phyloP scores from a whole-genome alignment of 2,329 filamentous ascomycete genomes.

The Microdochium trichocladiopsis region DNA sequence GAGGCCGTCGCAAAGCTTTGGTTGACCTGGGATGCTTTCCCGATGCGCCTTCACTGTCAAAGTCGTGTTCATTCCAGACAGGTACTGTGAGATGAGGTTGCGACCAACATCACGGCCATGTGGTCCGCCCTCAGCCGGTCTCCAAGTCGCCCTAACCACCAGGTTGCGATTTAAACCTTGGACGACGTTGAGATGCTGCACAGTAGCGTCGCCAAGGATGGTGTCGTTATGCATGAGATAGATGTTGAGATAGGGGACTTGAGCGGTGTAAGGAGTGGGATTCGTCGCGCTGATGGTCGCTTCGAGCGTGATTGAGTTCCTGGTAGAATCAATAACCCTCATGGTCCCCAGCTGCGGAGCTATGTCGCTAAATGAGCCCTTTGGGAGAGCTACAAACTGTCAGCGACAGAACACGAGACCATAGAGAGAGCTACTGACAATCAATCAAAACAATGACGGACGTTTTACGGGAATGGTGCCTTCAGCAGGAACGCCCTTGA shows the following conservation, averaged over 20 bases:
- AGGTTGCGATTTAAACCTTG: constrained; percentile 69
- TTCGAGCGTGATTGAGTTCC: constrained; percentile 62
- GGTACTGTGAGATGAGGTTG: constrained; percentile 74
- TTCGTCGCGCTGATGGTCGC: constrained; percentile 81
- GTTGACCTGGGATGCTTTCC: constrained; percentile 66
- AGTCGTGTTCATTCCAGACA: constrained; percentile 82
- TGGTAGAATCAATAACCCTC: constrained; percentile 64
- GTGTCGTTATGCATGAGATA: constrained; percentile 68
- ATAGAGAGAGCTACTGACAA: constrained; percentile 22
- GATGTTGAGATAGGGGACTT: constrained; percentile 73
- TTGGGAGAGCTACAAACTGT: constrained; percentile 47
- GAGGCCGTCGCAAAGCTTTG: constrained; percentile 64
- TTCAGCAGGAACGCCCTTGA: constrained; percentile 79
- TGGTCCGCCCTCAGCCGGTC: constrained; percentile 60
- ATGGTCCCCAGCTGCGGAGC: constrained; percentile 64
- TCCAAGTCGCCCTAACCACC: constrained; percentile 64
- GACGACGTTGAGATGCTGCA: constrained; percentile 53
- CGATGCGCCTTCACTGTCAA: constrained; percentile 67
- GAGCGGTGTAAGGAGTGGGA: constrained; percentile 78
- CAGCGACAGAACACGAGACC: constrained; percentile 15
- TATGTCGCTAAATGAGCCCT: constrained; percentile 38
- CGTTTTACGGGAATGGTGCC: constrained; percentile 88
- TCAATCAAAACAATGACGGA: constrained; percentile 51
- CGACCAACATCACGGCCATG: constrained; percentile 55
- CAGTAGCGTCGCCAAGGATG: constrained; percentile 67